These are phyloP conservation scores for Macaranga tanarius DNA, from an alignment of 441 rosid species.

Conservation along the genomic window DNA sequence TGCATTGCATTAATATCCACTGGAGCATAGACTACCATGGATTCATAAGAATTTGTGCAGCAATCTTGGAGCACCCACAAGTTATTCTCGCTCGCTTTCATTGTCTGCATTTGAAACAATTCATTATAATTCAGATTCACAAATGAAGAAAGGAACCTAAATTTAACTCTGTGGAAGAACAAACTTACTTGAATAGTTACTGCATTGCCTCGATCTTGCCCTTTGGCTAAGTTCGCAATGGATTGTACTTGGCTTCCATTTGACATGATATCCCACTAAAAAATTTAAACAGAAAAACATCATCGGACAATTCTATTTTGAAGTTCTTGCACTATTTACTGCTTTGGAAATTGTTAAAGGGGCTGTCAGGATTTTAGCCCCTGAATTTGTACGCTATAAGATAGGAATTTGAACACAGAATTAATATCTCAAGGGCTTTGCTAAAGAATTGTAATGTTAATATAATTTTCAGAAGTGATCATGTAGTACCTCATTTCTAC, in stretches of 20 bases:
- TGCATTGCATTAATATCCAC: constrained; percentile 80
- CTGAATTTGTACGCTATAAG: no score
- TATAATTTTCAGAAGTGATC: neutral
- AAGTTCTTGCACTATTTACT: neutral
- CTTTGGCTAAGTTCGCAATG: constrained; percentile 77
- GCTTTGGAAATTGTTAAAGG: no score
- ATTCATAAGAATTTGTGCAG: constrained; percentile 81
- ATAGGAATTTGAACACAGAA: no score
- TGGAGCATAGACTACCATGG: constrained; percentile 73
- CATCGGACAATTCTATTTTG: neutral
- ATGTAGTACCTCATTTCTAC: constrained; percentile 69
- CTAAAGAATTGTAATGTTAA: neutral
- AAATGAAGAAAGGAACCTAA: neutral
- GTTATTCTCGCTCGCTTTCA: constrained; percentile 67
- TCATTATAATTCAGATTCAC: constrained; percentile 1
- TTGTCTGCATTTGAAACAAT: constrained; percentile 45
- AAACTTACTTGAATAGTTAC: constrained; percentile 65
- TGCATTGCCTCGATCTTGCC: constrained; percentile 93
- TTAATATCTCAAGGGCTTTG: neutral
- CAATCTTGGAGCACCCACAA: constrained; percentile 85
- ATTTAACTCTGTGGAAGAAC: neutral
- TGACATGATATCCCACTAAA: constrained; percentile 86
- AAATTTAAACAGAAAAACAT: constrained; percentile 9
- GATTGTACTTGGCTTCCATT: constrained; percentile 67
- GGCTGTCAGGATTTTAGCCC: no score